Percentiles rank a stretch among this genome's conserved stretches.
phyloP scores from a whole-genome alignment of 192 early-diverging fungal genomes.

The Spizellomyces punctatus region DNA sequence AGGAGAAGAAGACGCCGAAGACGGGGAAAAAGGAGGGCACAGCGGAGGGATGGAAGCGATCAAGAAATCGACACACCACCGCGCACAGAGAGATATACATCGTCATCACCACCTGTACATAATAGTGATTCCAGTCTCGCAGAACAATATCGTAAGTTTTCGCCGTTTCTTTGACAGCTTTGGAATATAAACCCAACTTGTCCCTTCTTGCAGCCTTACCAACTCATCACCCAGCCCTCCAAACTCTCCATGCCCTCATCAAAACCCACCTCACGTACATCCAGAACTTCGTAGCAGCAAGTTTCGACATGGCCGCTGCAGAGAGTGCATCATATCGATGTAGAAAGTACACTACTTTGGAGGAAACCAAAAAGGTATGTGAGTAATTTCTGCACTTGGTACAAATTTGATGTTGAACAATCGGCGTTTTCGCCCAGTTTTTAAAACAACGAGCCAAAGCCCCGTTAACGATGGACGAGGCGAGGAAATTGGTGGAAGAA shows the following conservation, averaged over 20 bases:
- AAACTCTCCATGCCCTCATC: slow-evolving; percentile 3
- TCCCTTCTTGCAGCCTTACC: background rate
- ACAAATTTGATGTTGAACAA: background rate
- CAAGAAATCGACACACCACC: no score
- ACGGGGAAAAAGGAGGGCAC: no score
- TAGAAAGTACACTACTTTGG: background rate
- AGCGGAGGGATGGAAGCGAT: no score
- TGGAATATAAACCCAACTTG: no score
- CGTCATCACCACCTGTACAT: no score
- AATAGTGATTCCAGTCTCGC: no score
- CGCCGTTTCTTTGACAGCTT: no score
- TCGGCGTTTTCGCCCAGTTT: background rate
- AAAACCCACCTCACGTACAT: background rate
- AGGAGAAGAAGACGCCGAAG: no score
- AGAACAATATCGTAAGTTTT: no score
- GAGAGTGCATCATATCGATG: no score
- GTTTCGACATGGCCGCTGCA: background rate
- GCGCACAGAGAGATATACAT: no score
- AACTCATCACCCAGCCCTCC: background rate
- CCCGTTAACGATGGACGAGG: background rate
- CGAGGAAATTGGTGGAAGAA: background rate
- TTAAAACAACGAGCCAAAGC: background rate
- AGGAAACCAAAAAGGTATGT: background rate
- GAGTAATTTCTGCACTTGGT: background rate
- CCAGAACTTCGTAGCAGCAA: background rate